Evolutionary conservation across 1,139 yeast genomes (phyloP).

Genomic region (Blastobotrys arbuscula): DNA sequence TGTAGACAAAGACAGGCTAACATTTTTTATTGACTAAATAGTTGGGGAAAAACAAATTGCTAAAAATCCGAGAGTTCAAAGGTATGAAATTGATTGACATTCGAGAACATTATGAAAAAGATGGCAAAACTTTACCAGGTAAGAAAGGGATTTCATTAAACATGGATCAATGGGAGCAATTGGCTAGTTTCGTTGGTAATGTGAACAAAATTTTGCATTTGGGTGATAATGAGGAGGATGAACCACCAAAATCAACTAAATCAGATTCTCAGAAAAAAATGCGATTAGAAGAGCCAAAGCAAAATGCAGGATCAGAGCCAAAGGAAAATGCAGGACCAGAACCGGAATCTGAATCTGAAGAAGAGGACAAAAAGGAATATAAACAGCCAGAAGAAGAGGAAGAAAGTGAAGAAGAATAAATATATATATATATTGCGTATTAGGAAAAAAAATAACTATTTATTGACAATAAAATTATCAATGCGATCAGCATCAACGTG

Average conservation of each 20-base stretch:
- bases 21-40: constrained; percentile 19
- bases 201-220: constrained; percentile 42
- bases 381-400: not conserved
- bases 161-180: constrained; percentile 57
- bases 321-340: not conserved
- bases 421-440: not conserved
- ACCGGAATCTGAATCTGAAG: not conserved
- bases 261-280: not conserved
- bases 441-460: not conserved
- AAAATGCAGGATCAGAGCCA: not conserved
- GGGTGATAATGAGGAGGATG: constrained; percentile 24
- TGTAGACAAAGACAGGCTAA: not conserved
- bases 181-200: constrained; percentile 48
- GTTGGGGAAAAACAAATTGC: constrained; percentile 64
- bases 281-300: not conserved
- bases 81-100: constrained; percentile 65
- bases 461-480: not conserved
- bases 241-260: not conserved
- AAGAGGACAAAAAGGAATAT: not conserved
- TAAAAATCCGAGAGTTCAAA: constrained; percentile 66
- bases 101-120: constrained; percentile 67
- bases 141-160: constrained; percentile 80
- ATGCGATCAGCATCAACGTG: not conserved
- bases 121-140: constrained; percentile 64
- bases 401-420: not conserved